Percentiles rank a stretch among this genome's conserved stretches.
phyloP scores from a whole-genome alignment of 2,329 filamentous ascomycete genomes.

The Xenoacremonium recifei region DNA sequence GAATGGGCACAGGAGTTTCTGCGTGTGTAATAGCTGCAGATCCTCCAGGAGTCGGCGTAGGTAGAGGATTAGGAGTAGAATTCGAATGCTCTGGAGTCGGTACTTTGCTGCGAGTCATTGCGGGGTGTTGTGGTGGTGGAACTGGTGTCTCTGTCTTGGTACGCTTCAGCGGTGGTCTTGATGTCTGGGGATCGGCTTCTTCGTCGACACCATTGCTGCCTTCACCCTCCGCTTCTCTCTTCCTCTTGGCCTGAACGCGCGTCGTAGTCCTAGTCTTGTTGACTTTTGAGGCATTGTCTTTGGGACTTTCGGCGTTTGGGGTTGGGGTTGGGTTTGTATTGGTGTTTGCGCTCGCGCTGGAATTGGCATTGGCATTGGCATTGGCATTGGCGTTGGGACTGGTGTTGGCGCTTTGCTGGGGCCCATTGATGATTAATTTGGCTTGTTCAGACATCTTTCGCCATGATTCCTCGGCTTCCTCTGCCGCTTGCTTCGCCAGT shows the following conservation, averaged over 20 bases:
- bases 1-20: conserved; percentile 44
- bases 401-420: background rate
- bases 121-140: conserved; percentile 41
- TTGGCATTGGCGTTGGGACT: background rate
- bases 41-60: conserved; percentile 19
- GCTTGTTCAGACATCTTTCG: conserved; percentile 51
- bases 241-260: conserved; percentile 41
- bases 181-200: conserved; percentile 24
- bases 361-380: background rate
- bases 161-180: conserved; percentile 46
- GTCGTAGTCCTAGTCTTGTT: conserved; percentile 30
- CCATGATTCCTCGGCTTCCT: conserved; percentile 59
- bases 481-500: conserved; percentile 58
- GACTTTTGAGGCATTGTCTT: conserved; percentile 21
- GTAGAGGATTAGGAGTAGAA: conserved; percentile 16
- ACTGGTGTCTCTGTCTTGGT: conserved; percentile 59
- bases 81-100: conserved; percentile 20
- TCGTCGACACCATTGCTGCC: conserved; percentile 29
- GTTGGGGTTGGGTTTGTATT: background rate
- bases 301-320: conserved; percentile 20
- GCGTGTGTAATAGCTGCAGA: conserved; percentile 24
- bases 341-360: background rate
- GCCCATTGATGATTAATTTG: conserved; percentile 40
- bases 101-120: conserved; percentile 27
- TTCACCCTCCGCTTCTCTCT: conserved; percentile 39